phyloP scores from a whole-genome alignment of 768 basidiomycete genomes.

The Wakefieldia striispora region DNA sequence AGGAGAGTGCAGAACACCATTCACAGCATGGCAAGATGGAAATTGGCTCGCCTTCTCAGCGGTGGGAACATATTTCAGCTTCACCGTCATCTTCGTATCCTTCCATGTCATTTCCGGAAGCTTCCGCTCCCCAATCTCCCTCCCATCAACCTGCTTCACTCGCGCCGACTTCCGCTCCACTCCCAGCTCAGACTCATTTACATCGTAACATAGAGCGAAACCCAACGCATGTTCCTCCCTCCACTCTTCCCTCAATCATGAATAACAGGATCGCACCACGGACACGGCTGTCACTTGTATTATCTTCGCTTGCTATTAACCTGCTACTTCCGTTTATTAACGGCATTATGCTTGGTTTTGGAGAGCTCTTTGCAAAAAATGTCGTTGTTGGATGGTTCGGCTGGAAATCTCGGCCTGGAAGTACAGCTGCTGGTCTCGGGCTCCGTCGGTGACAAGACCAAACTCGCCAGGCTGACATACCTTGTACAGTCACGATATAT shows the following conservation, averaged over 20 bases:
- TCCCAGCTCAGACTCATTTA: constrained; percentile 11
- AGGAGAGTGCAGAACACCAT: constrained; percentile 14
- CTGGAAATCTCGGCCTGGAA: constrained; percentile 35
- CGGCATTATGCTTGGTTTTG: constrained; percentile 95
- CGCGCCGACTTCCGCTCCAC: constrained; percentile 7
- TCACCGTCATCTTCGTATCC: constrained; percentile 66
- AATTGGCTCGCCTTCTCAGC: constrained; percentile 41
- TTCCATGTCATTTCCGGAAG: constrained; percentile 74
- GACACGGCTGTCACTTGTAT: constrained; percentile 65
- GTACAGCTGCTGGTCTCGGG: constrained; percentile 24
- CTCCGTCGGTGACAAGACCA: constrained; percentile 16
- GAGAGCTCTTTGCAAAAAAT: constrained; percentile 87
- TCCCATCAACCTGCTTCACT: constrained; percentile 24
- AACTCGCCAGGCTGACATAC: neutral
- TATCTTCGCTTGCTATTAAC: constrained; percentile 81
- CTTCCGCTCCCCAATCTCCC: constrained; percentile 51
- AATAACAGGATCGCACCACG: constrained; percentile 62
- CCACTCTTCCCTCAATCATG: constrained; percentile 69
- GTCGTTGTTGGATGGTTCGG: constrained; percentile 57
- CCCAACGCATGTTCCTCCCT: constrained; percentile 30
- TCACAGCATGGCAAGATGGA: constrained; percentile 13
- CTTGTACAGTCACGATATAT: neutral
- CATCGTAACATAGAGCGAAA: constrained; percentile 23
- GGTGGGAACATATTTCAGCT: constrained; percentile 73
- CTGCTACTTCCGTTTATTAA: constrained; percentile 86